Evolutionary conservation across 1,284 basidiomycete species (phyloP).

Genomic region (Vanrija pseudolonga): DNA sequence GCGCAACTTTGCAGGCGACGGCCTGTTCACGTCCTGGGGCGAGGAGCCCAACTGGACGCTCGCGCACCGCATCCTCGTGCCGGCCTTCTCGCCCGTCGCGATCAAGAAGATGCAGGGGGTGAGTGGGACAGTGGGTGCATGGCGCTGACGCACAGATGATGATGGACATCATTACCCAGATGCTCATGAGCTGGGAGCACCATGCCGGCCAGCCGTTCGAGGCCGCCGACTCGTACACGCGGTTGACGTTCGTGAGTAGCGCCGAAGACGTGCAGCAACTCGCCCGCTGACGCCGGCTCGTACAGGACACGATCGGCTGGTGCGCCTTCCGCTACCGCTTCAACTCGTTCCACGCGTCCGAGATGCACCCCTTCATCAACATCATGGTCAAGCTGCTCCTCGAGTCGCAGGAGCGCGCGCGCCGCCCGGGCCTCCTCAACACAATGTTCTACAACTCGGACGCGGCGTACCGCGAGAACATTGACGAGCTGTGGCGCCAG

Average conservation of each 20-base stretch:
- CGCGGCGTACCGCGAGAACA: constrained; percentile 6
- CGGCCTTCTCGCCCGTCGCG: constrained; percentile 54
- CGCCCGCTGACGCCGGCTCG: neutral
- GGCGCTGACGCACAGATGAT: constrained; percentile 23
- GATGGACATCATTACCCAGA: constrained; percentile 55
- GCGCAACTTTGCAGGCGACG: constrained; percentile 53
- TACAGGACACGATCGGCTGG: constrained; percentile 24
- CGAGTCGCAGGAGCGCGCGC: constrained; percentile 6
- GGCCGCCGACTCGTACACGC: constrained; percentile 14
- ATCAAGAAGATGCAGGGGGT: constrained; percentile 54
- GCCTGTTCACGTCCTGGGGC: constrained; percentile 45
- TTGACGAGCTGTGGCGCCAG: constrained; percentile 7
- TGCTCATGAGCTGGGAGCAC: constrained; percentile 38
- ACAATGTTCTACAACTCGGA: constrained; percentile 4
- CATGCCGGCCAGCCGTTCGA: constrained; percentile 19
- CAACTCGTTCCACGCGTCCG: constrained; percentile 34
- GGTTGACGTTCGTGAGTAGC: constrained; percentile 15
- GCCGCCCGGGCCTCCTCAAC: constrained; percentile 6
- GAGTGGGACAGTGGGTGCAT: constrained; percentile 8
- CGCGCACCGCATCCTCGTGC: constrained; percentile 56
- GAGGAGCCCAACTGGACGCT: constrained; percentile 54
- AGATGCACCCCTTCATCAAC: constrained; percentile 52
- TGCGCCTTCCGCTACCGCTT: constrained; percentile 53
- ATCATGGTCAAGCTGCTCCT: constrained; percentile 15
- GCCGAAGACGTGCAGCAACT: neutral